phyloP scores from a whole-genome alignment of 2,329 filamentous ascomycete species.

The Claviceps arundinis region DNA sequence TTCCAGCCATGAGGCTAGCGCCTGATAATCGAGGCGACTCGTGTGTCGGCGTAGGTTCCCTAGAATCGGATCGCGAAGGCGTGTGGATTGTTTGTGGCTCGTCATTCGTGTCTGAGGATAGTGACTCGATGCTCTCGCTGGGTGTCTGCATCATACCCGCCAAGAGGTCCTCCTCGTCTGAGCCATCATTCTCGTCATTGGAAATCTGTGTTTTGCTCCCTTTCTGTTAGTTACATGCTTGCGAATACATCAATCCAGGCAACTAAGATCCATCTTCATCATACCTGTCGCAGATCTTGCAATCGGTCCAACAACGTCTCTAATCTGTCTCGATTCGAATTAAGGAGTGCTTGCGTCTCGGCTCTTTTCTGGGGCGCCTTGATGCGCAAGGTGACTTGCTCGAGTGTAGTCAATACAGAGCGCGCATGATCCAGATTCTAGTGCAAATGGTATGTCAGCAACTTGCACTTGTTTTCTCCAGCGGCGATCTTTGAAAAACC shows the following conservation, averaged over 20 bases:
- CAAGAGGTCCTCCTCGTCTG: constrained; percentile 44
- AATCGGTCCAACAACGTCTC: constrained; percentile 54
- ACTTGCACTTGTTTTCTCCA: neutral
- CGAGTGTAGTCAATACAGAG: constrained; percentile 53
- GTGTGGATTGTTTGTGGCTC: constrained; percentile 10
- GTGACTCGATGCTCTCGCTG: constrained; percentile 36
- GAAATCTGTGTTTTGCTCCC: constrained; percentile 16
- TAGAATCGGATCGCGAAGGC: constrained; percentile 7
- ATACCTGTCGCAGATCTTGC: constrained; percentile 52
- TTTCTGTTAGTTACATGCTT: constrained; percentile 7
- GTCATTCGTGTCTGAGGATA: constrained; percentile 14
- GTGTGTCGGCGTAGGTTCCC: constrained; percentile 3
- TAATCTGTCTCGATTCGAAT: constrained; percentile 50
- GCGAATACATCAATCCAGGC: neutral
- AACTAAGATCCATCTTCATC: neutral
- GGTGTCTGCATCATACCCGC: constrained; percentile 41
- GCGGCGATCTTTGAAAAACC: neutral
- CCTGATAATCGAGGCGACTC: constrained; percentile 5
- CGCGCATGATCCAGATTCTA: constrained; percentile 64
- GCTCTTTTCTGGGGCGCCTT: constrained; percentile 45
- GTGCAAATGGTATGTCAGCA: neutral
- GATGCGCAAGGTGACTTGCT: constrained; percentile 51
- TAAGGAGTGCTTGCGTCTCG: constrained; percentile 49
- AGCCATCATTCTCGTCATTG: constrained; percentile 27
- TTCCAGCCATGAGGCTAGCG: constrained; percentile 6